Conservation (phyloP, 768 basidiomycete species). For the Pulveroboletus ravenelii region DNA sequence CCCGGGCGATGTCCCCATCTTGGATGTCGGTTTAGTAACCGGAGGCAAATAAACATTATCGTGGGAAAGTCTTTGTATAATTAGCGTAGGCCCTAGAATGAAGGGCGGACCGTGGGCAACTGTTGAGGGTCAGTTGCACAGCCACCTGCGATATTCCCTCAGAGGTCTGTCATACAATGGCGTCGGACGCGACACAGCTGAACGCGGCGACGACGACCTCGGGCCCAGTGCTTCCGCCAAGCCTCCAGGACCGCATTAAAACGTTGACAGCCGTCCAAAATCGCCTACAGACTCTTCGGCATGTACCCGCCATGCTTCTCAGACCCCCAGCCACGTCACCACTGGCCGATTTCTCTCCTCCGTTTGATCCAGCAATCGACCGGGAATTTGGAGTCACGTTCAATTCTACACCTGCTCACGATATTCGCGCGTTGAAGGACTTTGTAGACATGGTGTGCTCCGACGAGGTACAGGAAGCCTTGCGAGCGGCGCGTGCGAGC, state of each 20-base stretch:
- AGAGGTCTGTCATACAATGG: no score
- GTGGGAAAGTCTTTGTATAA: no score
- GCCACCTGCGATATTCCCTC: conserved; percentile 8
- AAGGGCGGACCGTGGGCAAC: no score
- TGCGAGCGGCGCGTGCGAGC: conserved; percentile 52
- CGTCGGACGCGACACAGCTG: conserved; percentile 1
- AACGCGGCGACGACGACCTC: not conserved
- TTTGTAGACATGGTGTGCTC: conserved; percentile 46
- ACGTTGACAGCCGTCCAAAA: conserved; percentile 43
- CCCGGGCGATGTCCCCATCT: no score
- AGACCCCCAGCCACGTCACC: conserved; percentile 31
- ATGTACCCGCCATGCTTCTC: conserved; percentile 43
- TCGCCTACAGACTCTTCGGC: conserved; percentile 42
- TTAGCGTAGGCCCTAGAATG: no score
- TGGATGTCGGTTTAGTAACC: no score
- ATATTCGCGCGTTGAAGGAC: conserved; percentile 45
- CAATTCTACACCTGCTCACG: conserved; percentile 27
- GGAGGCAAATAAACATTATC: no score
- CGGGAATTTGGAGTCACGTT: conserved; percentile 29
- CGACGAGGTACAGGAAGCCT: conserved; percentile 53
- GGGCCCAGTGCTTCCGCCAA: conserved; percentile 10
- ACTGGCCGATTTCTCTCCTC: conserved; percentile 22
- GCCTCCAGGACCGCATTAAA: conserved; percentile 42
- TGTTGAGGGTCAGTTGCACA: conserved; percentile 12
- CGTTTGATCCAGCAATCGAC: conserved; percentile 25